Conservation (phyloP, 352 stramenopile species). For the Phytophthora rubi region DNA sequence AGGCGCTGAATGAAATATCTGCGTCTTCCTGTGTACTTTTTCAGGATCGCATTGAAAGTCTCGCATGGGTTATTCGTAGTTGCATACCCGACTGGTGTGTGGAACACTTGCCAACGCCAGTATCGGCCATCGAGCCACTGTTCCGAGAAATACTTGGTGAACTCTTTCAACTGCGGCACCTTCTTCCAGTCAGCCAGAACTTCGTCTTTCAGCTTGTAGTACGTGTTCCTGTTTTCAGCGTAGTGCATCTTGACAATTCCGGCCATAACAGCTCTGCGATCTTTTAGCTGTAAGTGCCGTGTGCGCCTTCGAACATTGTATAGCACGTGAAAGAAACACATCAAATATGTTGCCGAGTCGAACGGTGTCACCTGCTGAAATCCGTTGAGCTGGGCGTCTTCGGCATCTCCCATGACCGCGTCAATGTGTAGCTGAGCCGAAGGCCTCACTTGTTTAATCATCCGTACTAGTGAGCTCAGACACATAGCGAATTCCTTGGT, state of each 20-base stretch:
- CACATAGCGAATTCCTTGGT: not conserved
- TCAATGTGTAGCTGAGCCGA: not conserved
- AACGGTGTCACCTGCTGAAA: not conserved
- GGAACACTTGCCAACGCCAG: not conserved
- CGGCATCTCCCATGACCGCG: no score
- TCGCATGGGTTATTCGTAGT: not conserved
- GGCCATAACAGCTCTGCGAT: not conserved
- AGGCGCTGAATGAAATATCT: not conserved
- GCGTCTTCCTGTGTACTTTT: not conserved
- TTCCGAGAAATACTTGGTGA: not conserved
- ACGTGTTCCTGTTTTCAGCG: not conserved
- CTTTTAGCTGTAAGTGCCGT: not conserved
- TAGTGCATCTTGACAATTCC: not conserved
- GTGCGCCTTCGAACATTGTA: not conserved
- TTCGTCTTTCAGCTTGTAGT: not conserved
- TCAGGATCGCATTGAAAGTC: not conserved
- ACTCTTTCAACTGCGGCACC: not conserved
- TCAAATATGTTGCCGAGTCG: not conserved
- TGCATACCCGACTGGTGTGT: not conserved
- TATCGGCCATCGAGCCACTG: not conserved
- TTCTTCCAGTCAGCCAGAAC: not conserved
- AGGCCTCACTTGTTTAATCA: not conserved
- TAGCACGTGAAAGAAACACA: not conserved
- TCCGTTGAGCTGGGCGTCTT: not conserved
- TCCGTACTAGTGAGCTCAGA: not conserved